phyloP scores from a whole-genome alignment of 352 stramenopile species.

The Elongisporangium anandrum region DNA sequence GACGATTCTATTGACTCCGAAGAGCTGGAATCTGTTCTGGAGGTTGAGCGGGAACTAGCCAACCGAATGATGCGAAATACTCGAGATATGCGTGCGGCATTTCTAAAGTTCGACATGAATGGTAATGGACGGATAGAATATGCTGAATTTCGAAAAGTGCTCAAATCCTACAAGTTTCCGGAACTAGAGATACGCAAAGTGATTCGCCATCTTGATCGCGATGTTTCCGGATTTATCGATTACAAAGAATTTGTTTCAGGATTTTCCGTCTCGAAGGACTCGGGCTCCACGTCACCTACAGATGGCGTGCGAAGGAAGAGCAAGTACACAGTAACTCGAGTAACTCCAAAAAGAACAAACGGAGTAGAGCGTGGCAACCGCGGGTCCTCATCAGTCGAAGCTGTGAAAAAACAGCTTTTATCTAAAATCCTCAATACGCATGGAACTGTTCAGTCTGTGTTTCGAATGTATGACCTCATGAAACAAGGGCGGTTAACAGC shows the following conservation, averaged over 20 bases:
- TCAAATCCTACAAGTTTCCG: slow-evolving; percentile 53
- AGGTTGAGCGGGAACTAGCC: slow-evolving; percentile 61
- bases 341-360: slow-evolving; percentile 6
- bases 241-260: slow-evolving; percentile 64
- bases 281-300: neutral
- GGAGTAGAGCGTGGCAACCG: slow-evolving; percentile 8
- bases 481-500: slow-evolving; percentile 29
- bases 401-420: slow-evolving; percentile 41
- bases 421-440: slow-evolving; percentile 30
- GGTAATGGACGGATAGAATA: slow-evolving; percentile 66
- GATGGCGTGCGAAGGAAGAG: slow-evolving; percentile 11
- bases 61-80: slow-evolving; percentile 47
- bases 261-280: slow-evolving; percentile 27
- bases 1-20: slow-evolving; percentile 35
- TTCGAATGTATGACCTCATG: slow-evolving; percentile 44
- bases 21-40: slow-evolving; percentile 51
- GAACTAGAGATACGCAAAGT: slow-evolving; percentile 69
- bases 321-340: slow-evolving; percentile 9
- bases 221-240: slow-evolving; percentile 70
- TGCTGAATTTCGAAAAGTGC: slow-evolving; percentile 59
- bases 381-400: slow-evolving; percentile 18
- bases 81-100: slow-evolving; percentile 49
- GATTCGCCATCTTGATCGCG: slow-evolving; percentile 58
- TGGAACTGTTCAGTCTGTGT: slow-evolving; percentile 46
- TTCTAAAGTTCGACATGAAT: slow-evolving; percentile 66